A percentile compares a stretch with the other conserved stretches of the same genome.
These are phyloP conservation scores for Cordyceps javanica DNA, from an alignment of 2,329 filamentous ascomycete genomes.

Conservation along the genomic window DNA sequence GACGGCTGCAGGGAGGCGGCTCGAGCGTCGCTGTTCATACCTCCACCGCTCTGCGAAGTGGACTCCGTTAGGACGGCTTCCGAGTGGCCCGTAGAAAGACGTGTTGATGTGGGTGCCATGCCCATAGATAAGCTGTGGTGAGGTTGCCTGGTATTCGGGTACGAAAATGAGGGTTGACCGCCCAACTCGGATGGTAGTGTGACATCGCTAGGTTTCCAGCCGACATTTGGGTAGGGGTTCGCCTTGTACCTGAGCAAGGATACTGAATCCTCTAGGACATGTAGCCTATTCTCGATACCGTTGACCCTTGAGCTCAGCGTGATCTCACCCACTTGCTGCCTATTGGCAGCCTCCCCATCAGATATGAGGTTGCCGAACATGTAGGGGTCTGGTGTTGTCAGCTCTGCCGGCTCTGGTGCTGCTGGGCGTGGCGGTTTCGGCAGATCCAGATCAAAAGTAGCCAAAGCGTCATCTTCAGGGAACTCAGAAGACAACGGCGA, in stretches of 20 bases:
- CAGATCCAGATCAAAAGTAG: neutral
- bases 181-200: neutral
- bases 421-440: neutral
- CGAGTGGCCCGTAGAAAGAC: neutral
- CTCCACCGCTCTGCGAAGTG: neutral
- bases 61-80: neutral
- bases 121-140: constrained; percentile 9
- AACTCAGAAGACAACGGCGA: constrained; percentile 46
- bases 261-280: constrained; percentile 1
- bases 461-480: constrained; percentile 29
- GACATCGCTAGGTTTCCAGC: neutral
- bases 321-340: neutral
- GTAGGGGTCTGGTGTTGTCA: neutral
- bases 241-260: constrained; percentile 5
- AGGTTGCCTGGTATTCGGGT: neutral
- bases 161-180: neutral
- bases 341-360: neutral
- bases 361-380: constrained; percentile 1
- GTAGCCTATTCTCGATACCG: constrained; percentile 7
- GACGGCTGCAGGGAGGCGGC: neutral
- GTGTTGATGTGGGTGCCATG: neutral
- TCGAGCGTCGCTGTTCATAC: neutral
- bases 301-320: constrained; percentile 4
- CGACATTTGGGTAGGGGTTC: neutral
- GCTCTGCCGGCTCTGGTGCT: neutral